Evolutionary conservation across 305 asterid species (phyloP).

Genomic region (Ajuga reptans): DNA sequence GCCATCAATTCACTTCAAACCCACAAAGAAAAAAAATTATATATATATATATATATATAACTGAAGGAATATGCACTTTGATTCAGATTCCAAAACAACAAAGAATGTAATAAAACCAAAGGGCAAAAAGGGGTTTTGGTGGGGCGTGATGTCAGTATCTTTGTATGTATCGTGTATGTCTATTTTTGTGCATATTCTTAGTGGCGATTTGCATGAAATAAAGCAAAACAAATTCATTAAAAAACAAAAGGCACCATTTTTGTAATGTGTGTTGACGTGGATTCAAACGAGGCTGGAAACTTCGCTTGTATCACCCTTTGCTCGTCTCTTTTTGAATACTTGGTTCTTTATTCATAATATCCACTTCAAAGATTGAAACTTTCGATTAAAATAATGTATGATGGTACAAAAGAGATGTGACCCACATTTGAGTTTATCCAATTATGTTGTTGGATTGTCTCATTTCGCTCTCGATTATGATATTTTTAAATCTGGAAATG

Average conservation of each 20-base stretch:
- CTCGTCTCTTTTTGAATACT: conserved; percentile 13
- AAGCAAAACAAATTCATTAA: not conserved
- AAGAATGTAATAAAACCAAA: conserved; percentile 11
- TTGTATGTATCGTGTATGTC: conserved; percentile 18
- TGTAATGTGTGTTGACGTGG: conserved; percentile 52
- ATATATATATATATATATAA: no score
- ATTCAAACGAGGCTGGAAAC: conserved; percentile 48
- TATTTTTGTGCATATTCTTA: conserved; percentile 22
- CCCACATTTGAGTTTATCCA: conserved; percentile 36
- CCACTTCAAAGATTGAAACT: conserved; percentile 29
- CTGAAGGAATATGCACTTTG: conserved; percentile 50
- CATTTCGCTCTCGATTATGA: conserved; percentile 19
- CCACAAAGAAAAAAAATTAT: conserved; percentile 13
- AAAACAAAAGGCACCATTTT: conserved; percentile 26
- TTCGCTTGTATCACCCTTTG: conserved; percentile 48
- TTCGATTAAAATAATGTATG: conserved; percentile 33
- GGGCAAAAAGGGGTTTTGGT: conserved; percentile 27
- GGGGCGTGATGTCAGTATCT: conserved; percentile 43
- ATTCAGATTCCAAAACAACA: conserved; percentile 53
- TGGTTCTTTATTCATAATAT: conserved; percentile 24
- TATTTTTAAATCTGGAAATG: not conserved
- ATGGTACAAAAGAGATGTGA: conserved; percentile 14
- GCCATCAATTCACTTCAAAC: conserved; percentile 39
- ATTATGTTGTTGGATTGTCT: conserved; percentile 21
- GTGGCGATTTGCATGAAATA: conserved; percentile 38